A percentile compares a stretch with the other conserved stretches of the same genome.
These are phyloP conservation scores for Grosmannia clavigera DNA, from an alignment of 2,329 filamentous ascomycete genomes.

Conservation along the genomic window DNA sequence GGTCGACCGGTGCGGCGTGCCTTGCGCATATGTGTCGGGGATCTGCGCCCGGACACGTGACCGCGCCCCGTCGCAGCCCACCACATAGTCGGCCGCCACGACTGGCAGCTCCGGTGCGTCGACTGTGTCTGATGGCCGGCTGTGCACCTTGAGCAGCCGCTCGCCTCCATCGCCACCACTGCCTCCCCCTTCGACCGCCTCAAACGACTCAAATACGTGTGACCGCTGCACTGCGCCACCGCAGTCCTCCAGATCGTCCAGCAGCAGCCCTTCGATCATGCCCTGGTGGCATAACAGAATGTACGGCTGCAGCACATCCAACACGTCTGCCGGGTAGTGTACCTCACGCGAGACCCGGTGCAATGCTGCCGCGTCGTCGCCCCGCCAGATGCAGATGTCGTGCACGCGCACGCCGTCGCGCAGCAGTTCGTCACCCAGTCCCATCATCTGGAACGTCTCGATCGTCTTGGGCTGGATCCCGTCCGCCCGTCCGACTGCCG, in stretches of 20 bases:
- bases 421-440: constrained; percentile 52
- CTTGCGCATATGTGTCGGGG: constrained; percentile 12
- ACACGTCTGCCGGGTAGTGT: constrained; percentile 43
- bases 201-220: constrained; percentile 46
- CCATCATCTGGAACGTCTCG: constrained; percentile 62
- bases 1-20: constrained; percentile 20
- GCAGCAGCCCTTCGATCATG: constrained; percentile 59
- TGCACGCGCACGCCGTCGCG: constrained; percentile 56
- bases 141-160: background rate
- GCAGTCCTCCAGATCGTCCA: constrained; percentile 53
- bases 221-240: constrained; percentile 52
- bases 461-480: constrained; percentile 68
- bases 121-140: background rate
- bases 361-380: constrained; percentile 29
- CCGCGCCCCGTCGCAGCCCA: constrained; percentile 63
- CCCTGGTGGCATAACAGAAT: constrained; percentile 56
- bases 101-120: background rate
- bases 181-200: background rate
- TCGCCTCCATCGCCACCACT: background rate
- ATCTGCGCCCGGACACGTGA: constrained; percentile 57
- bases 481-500: constrained; percentile 47
- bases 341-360: constrained; percentile 26
- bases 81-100: constrained; percentile 41
- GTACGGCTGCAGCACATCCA: constrained; percentile 41
- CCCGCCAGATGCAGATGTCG: constrained; percentile 63